phyloP scores from a whole-genome alignment of 306 rosid genomes.

The Lithocarpus polystachyus region DNA sequence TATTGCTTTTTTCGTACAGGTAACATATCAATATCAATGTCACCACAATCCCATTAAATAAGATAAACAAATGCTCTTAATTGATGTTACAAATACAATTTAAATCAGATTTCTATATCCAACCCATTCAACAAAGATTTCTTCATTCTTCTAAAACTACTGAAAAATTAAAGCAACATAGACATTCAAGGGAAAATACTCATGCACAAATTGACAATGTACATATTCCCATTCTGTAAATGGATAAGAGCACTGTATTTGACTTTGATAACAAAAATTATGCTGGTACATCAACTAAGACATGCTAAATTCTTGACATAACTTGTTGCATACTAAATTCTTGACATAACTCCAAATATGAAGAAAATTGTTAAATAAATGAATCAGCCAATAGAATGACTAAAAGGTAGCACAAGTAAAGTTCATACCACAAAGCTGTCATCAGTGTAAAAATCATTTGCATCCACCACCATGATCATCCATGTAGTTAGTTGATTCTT shows the following conservation, averaged over 20 bases:
- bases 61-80: not conserved
- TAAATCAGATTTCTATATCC: not conserved
- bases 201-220: conserved; percentile 1
- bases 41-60: not conserved
- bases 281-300: not conserved
- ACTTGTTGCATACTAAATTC: conserved; percentile 13
- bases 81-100: not conserved
- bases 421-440: conserved; percentile 88
- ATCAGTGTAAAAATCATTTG: conserved; percentile 77
- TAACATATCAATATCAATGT: not conserved
- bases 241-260: not conserved
- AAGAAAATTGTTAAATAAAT: not conserved
- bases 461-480: conserved; percentile 66
- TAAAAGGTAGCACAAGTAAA: conserved; percentile 4
- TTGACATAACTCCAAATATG: conserved; percentile 18
- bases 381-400: conserved; percentile 1
- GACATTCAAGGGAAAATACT: not conserved
- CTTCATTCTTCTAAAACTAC: not conserved
- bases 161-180: not conserved
- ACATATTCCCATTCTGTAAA: not conserved
- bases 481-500: conserved; percentile 65
- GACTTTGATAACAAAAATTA: not conserved
- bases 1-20: not conserved
- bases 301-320: conserved; percentile 18
- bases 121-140: not conserved